A percentile compares a stretch with the other conserved stretches of the same genome.
phyloP scores from a whole-genome alignment of 768 basidiomycete species.

The Suillus subalutaceus region DNA sequence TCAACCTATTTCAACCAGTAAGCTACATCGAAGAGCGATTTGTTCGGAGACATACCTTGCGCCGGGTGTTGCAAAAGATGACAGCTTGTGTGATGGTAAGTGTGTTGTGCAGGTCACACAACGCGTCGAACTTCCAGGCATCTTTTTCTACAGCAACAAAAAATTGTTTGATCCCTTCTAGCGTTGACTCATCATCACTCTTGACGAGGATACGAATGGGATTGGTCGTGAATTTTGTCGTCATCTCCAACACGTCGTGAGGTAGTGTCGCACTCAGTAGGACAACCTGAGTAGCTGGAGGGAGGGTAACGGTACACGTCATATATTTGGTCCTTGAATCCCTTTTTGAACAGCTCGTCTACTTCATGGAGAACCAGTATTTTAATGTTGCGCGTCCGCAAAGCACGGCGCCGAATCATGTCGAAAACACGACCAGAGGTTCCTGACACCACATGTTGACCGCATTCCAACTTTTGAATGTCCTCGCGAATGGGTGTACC shows the following conservation, averaged over 20 bases:
- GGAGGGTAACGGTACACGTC: slow-evolving; percentile 97
- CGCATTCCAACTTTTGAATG: slow-evolving; percentile 95
- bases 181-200: slow-evolving; percentile 92
- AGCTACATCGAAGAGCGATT: slow-evolving; percentile 5
- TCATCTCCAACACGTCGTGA: slow-evolving; percentile 98
- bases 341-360: slow-evolving; percentile 95
- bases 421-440: slow-evolving; percentile 98
- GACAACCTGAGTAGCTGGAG: slow-evolving; percentile 96
- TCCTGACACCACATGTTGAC: slow-evolving; percentile 96
- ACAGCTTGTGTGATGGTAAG: slow-evolving; percentile 99
- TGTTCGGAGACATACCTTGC: slow-evolving; percentile 66
- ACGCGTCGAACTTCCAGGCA: slow-evolving; percentile 99
- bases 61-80: slow-evolving; percentile 97
- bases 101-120: slow-evolving; percentile 97
- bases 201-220: slow-evolving; percentile 98
- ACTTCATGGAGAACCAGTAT: slow-evolving; percentile 95
- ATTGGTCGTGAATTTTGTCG: slow-evolving; percentile 99
- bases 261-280: slow-evolving; percentile 95
- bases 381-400: slow-evolving; percentile 97
- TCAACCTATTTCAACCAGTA: slow-evolving; percentile 64
- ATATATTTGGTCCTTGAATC: slow-evolving; percentile 99
- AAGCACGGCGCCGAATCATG: slow-evolving; percentile 93
- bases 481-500: slow-evolving; percentile 99
- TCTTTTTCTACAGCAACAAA: slow-evolving; percentile 99
- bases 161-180: slow-evolving; percentile 96